These are phyloP conservation scores for Candida sanyiensis DNA, from an alignment of 805 yeast genomes.

Conservation along the genomic window DNA sequence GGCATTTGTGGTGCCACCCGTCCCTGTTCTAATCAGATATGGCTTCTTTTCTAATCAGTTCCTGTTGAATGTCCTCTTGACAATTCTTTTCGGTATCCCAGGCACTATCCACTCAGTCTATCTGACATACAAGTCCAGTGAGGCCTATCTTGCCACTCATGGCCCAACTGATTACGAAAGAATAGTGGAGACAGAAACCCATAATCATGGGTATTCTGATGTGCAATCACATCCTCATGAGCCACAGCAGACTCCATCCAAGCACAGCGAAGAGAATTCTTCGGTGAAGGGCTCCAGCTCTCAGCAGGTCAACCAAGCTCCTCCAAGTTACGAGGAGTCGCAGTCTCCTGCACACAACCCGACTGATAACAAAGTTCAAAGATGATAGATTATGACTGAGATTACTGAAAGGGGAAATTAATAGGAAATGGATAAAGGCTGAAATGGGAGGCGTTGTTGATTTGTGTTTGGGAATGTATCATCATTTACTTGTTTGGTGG, in stretches of 20 bases:
- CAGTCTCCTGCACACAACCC: not conserved
- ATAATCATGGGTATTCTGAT: not conserved
- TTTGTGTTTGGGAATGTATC: too few relatives aligned
- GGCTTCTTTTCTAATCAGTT: conserved; percentile 54
- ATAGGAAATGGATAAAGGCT: too few relatives aligned
- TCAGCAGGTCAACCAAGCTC: not conserved
- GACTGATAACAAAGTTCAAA: conserved; percentile 25
- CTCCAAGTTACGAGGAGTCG: conserved; percentile 16
- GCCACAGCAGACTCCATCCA: too few relatives aligned
- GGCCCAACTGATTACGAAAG: conserved; percentile 19
- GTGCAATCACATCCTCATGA: too few relatives aligned
- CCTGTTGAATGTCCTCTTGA: conserved; percentile 56
- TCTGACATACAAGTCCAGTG: conserved; percentile 4
- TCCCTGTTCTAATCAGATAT: conserved; percentile 61
- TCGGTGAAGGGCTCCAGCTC: conserved; percentile 2
- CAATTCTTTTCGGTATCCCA: conserved; percentile 71
- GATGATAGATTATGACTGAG: too few relatives aligned
- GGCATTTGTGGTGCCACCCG: conserved; percentile 67
- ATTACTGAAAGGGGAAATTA: too few relatives aligned
- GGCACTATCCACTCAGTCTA: conserved; percentile 65
- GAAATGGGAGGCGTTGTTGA: too few relatives aligned
- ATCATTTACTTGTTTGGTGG: too few relatives aligned
- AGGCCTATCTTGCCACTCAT: not conserved
- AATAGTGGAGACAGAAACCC: conserved; percentile 13
- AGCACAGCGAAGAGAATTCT: not conserved